Percentiles rank a stretch among this genome's conserved stretches.
Conservation (phyloP, 2,329 filamentous ascomycete genomes). For the Diaporthe citrichinensis region DNA sequence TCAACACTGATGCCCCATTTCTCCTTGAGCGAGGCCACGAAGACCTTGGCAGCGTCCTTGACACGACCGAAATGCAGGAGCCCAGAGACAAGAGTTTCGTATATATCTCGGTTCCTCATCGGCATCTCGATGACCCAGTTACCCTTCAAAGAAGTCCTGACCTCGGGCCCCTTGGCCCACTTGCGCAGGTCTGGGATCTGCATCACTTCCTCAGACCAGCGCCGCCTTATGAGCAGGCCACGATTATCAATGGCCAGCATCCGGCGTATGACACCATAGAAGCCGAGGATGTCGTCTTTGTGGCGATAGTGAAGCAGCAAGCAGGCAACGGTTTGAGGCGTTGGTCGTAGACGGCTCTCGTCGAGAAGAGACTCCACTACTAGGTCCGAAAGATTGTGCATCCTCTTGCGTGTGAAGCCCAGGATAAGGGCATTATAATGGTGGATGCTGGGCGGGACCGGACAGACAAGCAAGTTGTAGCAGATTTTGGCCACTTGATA, state of each 20-base stretch:
- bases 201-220: constrained; percentile 51
- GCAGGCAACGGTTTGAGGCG: constrained; percentile 63
- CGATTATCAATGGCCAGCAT: constrained; percentile 59
- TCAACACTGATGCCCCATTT: constrained; percentile 51
- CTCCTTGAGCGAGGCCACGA: constrained; percentile 56
- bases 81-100: constrained; percentile 62
- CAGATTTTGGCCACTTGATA: constrained; percentile 63
- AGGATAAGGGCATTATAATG: constrained; percentile 80
- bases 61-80: constrained; percentile 63
- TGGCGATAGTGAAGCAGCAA: constrained; percentile 65
- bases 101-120: constrained; percentile 54
- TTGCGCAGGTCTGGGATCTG: constrained; percentile 46
- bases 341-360: constrained; percentile 60
- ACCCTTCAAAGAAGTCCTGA: constrained; percentile 45
- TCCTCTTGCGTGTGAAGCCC: constrained; percentile 70
- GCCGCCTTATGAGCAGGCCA: constrained; percentile 57
- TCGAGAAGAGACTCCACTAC: constrained; percentile 67
- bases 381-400: constrained; percentile 65
- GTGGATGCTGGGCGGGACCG: constrained; percentile 73
- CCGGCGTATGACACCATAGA: constrained; percentile 61
- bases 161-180: constrained; percentile 49
- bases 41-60: constrained; percentile 59
- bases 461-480: constrained; percentile 76
- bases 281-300: constrained; percentile 56
- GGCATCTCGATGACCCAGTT: constrained; percentile 58